Evolutionary conservation across 305 asterid species (phyloP).

Genomic region (Plantago rigida): DNA sequence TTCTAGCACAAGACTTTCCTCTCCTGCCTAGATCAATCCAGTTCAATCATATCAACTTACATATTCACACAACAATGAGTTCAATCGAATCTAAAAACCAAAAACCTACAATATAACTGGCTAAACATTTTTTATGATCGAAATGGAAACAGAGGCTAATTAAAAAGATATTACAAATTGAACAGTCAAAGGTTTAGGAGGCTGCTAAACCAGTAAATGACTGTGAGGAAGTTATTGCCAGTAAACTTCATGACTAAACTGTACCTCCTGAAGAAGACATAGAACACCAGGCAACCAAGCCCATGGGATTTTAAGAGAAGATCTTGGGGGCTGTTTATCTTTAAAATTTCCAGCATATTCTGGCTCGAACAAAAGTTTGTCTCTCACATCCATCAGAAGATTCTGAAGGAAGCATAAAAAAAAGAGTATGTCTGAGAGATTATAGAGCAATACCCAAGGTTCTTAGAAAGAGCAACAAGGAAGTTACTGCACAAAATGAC

Average conservation of each 20-base stretch:
- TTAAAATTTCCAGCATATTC: constrained; percentile 83
- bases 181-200: background rate
- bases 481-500: constrained; percentile 9
- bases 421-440: constrained; percentile 12
- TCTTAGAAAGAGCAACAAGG: constrained; percentile 6
- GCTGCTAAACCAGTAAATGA: constrained; percentile 17
- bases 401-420: constrained; percentile 39
- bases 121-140: background rate
- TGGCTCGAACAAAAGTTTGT: constrained; percentile 94
- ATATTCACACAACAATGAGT: constrained; percentile 16
- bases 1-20: constrained; percentile 82
- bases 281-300: constrained; percentile 90
- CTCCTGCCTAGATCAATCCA: constrained; percentile 67
- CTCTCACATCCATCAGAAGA: constrained; percentile 83
- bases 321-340: constrained; percentile 74
- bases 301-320: constrained; percentile 83
- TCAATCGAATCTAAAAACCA: constrained; percentile 3
- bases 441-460: constrained; percentile 15
- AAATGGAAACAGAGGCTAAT: no score
- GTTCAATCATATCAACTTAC: constrained; percentile 27
- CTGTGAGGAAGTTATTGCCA: constrained; percentile 14
- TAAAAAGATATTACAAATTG: no score
- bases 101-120: constrained; percentile 19
- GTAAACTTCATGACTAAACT: constrained; percentile 21
- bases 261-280: constrained; percentile 97